phyloP scores from a whole-genome alignment of 495 filamentous ascomycete genomes.

The Copromyces sp. region DNA sequence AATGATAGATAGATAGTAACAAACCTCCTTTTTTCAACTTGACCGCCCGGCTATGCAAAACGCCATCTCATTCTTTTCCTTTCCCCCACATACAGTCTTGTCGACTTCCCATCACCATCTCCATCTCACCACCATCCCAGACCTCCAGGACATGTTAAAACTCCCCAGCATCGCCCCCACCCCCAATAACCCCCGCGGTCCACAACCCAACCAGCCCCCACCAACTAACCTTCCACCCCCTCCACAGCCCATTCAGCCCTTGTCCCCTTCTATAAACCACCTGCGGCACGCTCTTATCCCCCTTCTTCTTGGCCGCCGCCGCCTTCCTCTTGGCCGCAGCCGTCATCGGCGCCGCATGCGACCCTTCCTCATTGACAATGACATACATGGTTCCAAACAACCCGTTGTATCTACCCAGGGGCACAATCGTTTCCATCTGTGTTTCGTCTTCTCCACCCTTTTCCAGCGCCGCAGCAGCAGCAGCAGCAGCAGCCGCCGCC shows the following conservation, averaged over 20 bases:
- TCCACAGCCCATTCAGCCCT: slow-evolving; percentile 73
- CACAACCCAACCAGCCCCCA: slow-evolving; percentile 90
- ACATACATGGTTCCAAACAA: slow-evolving; percentile 79
- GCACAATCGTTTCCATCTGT: slow-evolving; percentile 60
- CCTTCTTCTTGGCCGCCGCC: slow-evolving; percentile 1
- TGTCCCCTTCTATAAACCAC: slow-evolving; percentile 57
- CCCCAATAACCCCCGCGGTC: slow-evolving; percentile 37
- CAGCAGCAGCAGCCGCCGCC: too few relatives aligned
- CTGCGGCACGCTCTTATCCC: slow-evolving; percentile 15
- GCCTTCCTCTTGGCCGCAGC: slow-evolving; percentile 8
- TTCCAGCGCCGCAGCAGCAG: neutral
- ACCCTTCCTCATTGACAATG: slow-evolving; percentile 77
- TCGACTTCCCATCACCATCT: neutral
- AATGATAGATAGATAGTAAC: neutral
- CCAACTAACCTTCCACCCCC: slow-evolving; percentile 91
- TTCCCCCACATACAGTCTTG: neutral
- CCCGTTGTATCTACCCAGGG: slow-evolving; percentile 64
- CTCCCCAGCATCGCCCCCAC: slow-evolving; percentile 36
- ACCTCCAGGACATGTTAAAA: slow-evolving; percentile 18
- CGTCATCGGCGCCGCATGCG: slow-evolving; percentile 25
- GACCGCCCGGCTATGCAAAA: neutral
- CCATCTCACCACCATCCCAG: neutral
- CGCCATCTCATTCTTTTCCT: neutral
- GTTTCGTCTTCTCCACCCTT: neutral
- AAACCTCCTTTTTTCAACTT: neutral